Percentiles rank a stretch among this genome's conserved stretches.
These are phyloP conservation scores for Thelephora aurantiotincta DNA, from an alignment of 768 basidiomycete genomes.

Conservation along the genomic window DNA sequence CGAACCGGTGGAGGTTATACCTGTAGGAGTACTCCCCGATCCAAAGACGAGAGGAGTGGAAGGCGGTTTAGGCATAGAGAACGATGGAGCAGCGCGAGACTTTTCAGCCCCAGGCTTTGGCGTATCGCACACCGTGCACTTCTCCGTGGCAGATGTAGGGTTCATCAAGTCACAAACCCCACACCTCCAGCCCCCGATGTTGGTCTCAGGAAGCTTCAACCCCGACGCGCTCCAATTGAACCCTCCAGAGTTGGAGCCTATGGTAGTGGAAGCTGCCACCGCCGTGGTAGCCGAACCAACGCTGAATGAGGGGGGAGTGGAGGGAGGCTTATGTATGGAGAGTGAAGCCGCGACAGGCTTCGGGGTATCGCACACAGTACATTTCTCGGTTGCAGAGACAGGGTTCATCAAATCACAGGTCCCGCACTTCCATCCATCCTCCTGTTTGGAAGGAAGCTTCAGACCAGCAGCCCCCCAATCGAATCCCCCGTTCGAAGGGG, in stretches of 20 bases:
- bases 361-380: constrained; percentile 29
- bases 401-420: constrained; percentile 32
- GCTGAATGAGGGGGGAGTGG: no score
- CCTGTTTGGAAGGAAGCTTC: constrained; percentile 24
- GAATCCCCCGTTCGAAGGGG: constrained; percentile 25
- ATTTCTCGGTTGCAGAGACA: constrained; percentile 25
- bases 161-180: constrained; percentile 24
- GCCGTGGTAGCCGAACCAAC: no score
- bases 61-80: no score
- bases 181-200: constrained; percentile 15
- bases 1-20: no score
- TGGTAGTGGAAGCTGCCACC: no score
- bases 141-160: constrained; percentile 24
- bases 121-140: constrained; percentile 39
- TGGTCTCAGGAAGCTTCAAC: constrained; percentile 10
- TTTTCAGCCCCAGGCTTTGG: constrained; percentile 15
- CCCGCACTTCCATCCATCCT: constrained; percentile 38
- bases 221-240: constrained; percentile 20
- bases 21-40: no score
- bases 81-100: no score
- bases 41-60: no score
- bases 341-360: no score
- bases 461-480: constrained; percentile 51
- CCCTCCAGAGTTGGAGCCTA: not conserved
- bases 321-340: no score